Percentiles rank a stretch among this genome's conserved stretches.
phyloP scores from a whole-genome alignment of 2,329 filamentous ascomycete species.

The Chaetomium sp. region DNA sequence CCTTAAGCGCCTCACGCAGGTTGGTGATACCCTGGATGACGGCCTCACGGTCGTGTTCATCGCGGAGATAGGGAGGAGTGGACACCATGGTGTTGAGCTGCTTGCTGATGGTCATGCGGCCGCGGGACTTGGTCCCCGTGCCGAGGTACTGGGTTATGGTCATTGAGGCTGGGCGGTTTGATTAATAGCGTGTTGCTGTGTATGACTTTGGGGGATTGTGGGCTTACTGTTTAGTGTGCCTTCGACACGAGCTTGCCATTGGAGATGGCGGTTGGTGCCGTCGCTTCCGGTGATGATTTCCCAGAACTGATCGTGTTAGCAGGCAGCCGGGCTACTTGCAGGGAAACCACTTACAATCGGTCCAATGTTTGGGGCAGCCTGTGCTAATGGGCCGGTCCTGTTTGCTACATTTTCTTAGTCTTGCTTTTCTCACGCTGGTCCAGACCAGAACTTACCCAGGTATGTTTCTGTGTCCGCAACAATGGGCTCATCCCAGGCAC shows the following conservation, averaged over 20 bases:
- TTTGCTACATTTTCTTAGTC: conserved; percentile 6
- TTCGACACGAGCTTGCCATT: conserved; percentile 46
- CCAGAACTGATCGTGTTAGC: conserved; percentile 33
- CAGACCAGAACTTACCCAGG: conserved; percentile 28
- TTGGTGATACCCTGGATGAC: conserved; percentile 57
- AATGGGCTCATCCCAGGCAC: conserved; percentile 47
- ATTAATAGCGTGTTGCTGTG: neutral
- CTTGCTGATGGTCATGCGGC: conserved; percentile 52
- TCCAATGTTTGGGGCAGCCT: conserved; percentile 22
- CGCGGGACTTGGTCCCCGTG: conserved; percentile 53
- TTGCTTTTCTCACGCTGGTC: no score
- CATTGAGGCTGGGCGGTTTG: conserved; percentile 34
- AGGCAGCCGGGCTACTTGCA: neutral
- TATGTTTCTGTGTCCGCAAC: conserved; percentile 37
- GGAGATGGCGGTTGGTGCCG: conserved; percentile 54
- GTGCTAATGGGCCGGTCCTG: conserved; percentile 19
- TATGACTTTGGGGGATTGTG: neutral
- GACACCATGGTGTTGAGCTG: conserved; percentile 54
- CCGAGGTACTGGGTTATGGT: conserved; percentile 56
- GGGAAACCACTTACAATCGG: conserved; percentile 15
- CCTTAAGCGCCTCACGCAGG: conserved; percentile 47
- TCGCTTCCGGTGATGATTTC: conserved; percentile 51
- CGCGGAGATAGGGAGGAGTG: conserved; percentile 51
- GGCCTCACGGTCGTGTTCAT: conserved; percentile 52
- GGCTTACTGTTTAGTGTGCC: conserved; percentile 23